Evolutionary conservation across 1,139 yeast species (phyloP), one percentile per base, ranked within the genome.

Genomic region (Scheffersomyces lignicola): DNA sequence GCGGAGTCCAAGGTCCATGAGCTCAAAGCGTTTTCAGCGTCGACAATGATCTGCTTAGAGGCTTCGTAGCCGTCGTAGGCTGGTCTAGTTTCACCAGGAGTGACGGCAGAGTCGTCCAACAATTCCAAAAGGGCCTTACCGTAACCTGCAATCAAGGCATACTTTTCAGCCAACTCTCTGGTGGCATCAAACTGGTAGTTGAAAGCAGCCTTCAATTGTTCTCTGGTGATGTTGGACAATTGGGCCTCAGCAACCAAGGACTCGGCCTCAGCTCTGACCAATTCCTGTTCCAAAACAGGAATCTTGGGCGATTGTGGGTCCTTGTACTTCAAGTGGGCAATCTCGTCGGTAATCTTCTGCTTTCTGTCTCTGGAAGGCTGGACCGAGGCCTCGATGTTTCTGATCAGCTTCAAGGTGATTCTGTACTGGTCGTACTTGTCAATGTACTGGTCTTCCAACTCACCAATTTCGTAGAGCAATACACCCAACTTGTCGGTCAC

Each of bases 11-110:
- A 76, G 51, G 97, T 92, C 98, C 97, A 92, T 49, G 89, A 80
- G 51, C 94, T 92, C 61, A 92, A 79, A 41, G 97, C 96, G 53
- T 83, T 85, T 74, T 92, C 98, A 51, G 96, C 95, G 65, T 92
- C 98, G 58, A 89, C 85, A 56, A 92, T 88, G 67, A 92, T 89
- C 75, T 92, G 97, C 77, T 90, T 90, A 42, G 97, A 86, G 39
- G 96, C 96, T 62, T 92, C 97, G 67, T 89, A 90, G 51, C 98
- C 97, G 59, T 92, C 97, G 66, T 92, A 92, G 43, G 96, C 94
- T 29, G 96, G 94, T 74, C 97, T 88, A 44, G 96, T 87, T 76
- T 92, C 98, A 73, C 98, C 98, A 47, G 98, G 98, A 47, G 97
- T 90, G 49, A 92, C 97, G 44, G 97, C 94, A 50, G 95, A 73